Conservation (phyloP, 2,329 filamentous ascomycete species). For the Monilinia vaccinii-corymbosi region DNA sequence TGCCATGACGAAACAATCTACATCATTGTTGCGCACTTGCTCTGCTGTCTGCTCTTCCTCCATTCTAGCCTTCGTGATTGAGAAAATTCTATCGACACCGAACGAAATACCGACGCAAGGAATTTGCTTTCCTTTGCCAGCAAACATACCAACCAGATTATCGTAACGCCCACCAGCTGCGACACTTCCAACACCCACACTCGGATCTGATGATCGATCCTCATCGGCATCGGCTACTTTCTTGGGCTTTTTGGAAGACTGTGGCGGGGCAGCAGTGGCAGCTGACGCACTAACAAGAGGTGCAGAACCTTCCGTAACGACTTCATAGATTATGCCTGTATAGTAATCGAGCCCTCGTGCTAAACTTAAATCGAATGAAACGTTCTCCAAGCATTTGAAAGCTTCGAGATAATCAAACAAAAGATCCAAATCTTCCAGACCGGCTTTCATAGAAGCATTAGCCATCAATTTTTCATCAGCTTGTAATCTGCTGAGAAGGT, state of each 20-base stretch:
- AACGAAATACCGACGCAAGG: constrained; percentile 91
- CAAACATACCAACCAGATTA: constrained; percentile 90
- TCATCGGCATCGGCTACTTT: constrained; percentile 42
- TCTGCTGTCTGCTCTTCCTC: constrained; percentile 49
- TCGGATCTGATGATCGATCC: constrained; percentile 70
- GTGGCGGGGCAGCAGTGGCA: constrained; percentile 32
- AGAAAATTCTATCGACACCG: constrained; percentile 91
- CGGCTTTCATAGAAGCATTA: constrained; percentile 69
- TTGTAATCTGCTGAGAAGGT: constrained; percentile 63
- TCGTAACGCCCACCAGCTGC: constrained; percentile 89
- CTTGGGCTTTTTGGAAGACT: constrained; percentile 34
- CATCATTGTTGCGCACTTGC: constrained; percentile 57
- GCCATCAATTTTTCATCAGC: constrained; percentile 57
- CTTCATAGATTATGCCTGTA: constrained; percentile 70
- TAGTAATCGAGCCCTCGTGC: constrained; percentile 86
- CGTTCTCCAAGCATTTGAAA: constrained; percentile 60
- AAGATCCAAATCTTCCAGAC: constrained; percentile 70
- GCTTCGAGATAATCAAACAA: constrained; percentile 76
- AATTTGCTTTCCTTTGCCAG: constrained; percentile 64
- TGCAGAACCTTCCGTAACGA: constrained; percentile 61
- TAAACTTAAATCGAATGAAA: constrained; percentile 85
- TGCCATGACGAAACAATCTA: constrained; percentile 92
- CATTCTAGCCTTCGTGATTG: constrained; percentile 73
- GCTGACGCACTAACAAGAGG: constrained; percentile 30
- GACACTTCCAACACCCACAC: constrained; percentile 75